Conservation (phyloP, 192 early-diverging fungal genomes). For the Umbelopsis sp. region DNA sequence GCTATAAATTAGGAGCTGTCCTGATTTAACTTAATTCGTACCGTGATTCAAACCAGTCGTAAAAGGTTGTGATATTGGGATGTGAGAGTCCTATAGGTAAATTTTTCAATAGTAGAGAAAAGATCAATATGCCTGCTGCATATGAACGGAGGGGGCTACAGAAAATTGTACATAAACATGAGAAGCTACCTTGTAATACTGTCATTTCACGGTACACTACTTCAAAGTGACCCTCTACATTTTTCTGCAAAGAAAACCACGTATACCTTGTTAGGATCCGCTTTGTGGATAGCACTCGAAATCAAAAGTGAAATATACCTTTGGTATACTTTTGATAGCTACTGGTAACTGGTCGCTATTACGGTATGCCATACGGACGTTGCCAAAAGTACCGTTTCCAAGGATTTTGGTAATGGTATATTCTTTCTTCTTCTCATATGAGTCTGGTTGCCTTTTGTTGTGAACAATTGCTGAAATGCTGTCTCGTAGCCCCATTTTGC, state of each 20-base stretch:
- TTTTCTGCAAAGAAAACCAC: constrained; percentile 41
- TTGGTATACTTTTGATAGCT: constrained; percentile 88
- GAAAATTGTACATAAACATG: neutral
- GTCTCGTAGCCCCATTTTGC: constrained; percentile 1
- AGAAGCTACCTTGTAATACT: constrained; percentile 39
- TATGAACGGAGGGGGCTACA: too few species aligned
- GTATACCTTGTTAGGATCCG: neutral
- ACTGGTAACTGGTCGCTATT: constrained; percentile 69
- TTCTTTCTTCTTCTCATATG: constrained; percentile 4
- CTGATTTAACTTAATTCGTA: too few species aligned
- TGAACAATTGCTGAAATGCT: constrained; percentile 5
- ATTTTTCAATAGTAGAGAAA: too few species aligned
- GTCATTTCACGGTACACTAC: constrained; percentile 90
- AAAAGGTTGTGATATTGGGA: constrained; percentile 80
- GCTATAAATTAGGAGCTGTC: too few species aligned
- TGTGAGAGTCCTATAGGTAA: constrained; percentile 72
- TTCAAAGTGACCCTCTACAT: constrained; percentile 71
- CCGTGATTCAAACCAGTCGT: constrained; percentile 58
- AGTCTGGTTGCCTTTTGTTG: constrained; percentile 12
- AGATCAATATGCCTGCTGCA: too few species aligned
- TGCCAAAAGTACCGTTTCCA: constrained; percentile 60
- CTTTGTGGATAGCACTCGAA: neutral
- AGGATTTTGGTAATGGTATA: neutral
- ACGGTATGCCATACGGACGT: constrained; percentile 58
- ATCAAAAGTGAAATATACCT: neutral